Conservation (phyloP, 192 early-diverging fungal species). For the Coemansia sp. region DNA sequence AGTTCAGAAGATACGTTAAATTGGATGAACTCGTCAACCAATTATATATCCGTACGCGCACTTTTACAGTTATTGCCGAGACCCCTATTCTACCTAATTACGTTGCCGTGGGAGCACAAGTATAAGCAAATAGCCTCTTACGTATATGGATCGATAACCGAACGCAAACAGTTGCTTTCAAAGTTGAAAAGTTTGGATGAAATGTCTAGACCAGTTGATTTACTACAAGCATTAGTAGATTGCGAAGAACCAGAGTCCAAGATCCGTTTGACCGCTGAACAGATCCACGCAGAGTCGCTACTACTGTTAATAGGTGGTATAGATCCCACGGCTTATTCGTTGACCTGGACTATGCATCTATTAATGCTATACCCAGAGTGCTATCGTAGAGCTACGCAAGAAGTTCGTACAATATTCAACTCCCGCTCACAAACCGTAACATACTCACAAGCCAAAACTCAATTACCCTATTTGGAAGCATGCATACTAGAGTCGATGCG, state of each 20-base stretch:
- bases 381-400: neutral
- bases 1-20: neutral
- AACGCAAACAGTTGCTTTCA: conserved; percentile 18
- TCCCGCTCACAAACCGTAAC: neutral
- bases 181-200: neutral
- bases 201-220: conserved; percentile 8
- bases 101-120: conserved; percentile 28
- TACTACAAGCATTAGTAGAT: conserved; percentile 43
- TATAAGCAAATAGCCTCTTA: conserved; percentile 10
- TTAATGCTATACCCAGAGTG: conserved; percentile 31
- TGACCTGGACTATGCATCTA: conserved; percentile 42
- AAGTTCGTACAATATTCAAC: conserved; percentile 12
- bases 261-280: conserved; percentile 1
- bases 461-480: conserved; percentile 32
- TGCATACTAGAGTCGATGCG: conserved; percentile 42
- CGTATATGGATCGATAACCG: conserved; percentile 14
- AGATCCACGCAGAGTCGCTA: conserved; percentile 35
- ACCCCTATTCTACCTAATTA: conserved; percentile 14
- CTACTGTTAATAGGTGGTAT: conserved; percentile 34
- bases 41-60: conserved; percentile 27
- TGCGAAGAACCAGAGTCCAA: conserved; percentile 25
- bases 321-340: conserved; percentile 35
- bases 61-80: conserved; percentile 20
- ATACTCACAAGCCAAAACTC: neutral
- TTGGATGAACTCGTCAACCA: conserved; percentile 25